Conservation (phyloP, 2,329 filamentous ascomycete genomes). For the Juglanconis sp. region DNA sequence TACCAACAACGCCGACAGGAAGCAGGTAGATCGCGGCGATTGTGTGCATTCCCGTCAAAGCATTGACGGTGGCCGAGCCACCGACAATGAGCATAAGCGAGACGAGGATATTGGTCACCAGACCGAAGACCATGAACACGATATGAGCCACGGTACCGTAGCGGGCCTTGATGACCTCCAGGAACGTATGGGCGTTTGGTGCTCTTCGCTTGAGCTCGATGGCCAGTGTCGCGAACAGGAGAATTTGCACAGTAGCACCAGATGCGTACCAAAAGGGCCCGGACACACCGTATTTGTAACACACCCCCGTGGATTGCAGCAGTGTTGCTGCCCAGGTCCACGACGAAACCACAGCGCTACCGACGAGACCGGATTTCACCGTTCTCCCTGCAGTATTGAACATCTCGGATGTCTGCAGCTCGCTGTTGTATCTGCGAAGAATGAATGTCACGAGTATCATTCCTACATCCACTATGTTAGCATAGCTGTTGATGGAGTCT, state of each 20-base stretch:
- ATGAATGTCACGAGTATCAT: conserved; percentile 38
- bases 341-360: conserved; percentile 83
- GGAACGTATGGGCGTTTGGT: conserved; percentile 81
- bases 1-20: conserved; percentile 68
- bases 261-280: conserved; percentile 61
- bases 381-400: conserved; percentile 86
- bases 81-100: conserved; percentile 87
- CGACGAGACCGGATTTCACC: conserved; percentile 84
- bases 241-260: conserved; percentile 80
- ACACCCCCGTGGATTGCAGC: conserved; percentile 75
- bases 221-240: conserved; percentile 84
- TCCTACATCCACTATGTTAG: conserved; percentile 20
- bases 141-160: conserved; percentile 71
- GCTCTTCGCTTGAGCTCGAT: conserved; percentile 86
- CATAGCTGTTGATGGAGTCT: neutral
- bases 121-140: conserved; percentile 77
- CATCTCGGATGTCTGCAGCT: conserved; percentile 87
- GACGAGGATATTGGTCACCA: conserved; percentile 83
- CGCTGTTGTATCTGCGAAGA: conserved; percentile 43
- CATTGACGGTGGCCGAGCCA: conserved; percentile 68
- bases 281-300: conserved; percentile 72
- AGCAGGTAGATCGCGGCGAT: conserved; percentile 81
- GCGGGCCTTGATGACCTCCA: conserved; percentile 78
- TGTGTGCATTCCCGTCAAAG: conserved; percentile 71
- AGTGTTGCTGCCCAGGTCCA: conserved; percentile 93